Evolutionary conservation across 2,329 filamentous ascomycete species (phyloP), one percentile per base, ranked within the genome.

Genomic region (Trichoderma koningiopsis): DNA sequence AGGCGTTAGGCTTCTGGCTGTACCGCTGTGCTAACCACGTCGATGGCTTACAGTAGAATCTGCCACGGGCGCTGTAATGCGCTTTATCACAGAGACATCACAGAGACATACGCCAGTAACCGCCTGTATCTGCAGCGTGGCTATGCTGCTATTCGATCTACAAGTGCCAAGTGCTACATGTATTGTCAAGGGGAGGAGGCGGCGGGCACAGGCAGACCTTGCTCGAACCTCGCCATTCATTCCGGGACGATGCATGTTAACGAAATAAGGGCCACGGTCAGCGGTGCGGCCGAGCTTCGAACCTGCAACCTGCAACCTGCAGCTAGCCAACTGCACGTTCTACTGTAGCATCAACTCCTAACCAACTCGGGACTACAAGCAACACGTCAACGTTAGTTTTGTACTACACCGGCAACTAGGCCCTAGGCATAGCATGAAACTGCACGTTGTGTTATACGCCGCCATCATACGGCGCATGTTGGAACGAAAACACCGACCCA

Each of bases 1-100:
- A 55, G 61, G 49, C 61, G 33, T 64, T n/a, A 43, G 61, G 19
- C 61, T 64, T 55, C n/a, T 56, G 19, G 35, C 16, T 52, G 5
- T 27, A 27, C 1, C 10, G 27, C 52, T 64, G 16, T 43, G 49
- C 49, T 56, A 40, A 40, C 11, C 11, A 43, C 40, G n/a, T 10
- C 37, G 19, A 7, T 8, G 33, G 13, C 33, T 13, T 43, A n/a
- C n/a, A n/a, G n/a, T n/a, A 43, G 37, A 10, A 43, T 35, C 55
- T 63, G 43, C 47, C n/a, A 33, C 31, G 47, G 49, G 49, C 33
- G 29, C 33, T 10, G 24, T n/a, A 56, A 31, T 64, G 47, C 53
- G 52, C n/a, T 55, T 27, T n/a, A n/a, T n/a, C n/a, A n/a, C n/a
- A n/a, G n/a, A n/a, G n/a, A n/a, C 5, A 40, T 22, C 40, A 11